Conservation (phyloP, 495 filamentous ascomycete species). For the Tirmania nivea region DNA sequence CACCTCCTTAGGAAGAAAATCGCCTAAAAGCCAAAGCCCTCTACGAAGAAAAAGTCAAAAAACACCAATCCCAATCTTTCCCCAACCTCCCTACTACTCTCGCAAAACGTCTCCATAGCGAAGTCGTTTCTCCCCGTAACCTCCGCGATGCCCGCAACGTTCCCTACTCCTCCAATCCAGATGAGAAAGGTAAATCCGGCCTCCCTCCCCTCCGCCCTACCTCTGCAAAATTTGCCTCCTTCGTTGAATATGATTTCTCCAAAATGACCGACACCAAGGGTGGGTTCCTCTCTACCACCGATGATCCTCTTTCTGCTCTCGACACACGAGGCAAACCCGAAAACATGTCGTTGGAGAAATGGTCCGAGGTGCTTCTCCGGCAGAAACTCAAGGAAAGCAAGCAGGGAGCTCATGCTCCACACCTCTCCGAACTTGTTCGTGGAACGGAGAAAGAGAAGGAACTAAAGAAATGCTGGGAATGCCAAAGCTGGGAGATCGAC, state of each 20-base stretch:
- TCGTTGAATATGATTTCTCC: constrained; percentile 89
- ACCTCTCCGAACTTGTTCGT: constrained; percentile 52
- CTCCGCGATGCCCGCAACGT: constrained; percentile 17
- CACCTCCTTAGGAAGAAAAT: constrained; percentile 48
- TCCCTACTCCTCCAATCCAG: constrained; percentile 22
- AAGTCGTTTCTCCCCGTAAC: constrained; percentile 15
- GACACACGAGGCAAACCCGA: constrained; percentile 36
- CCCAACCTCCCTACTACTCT: constrained; percentile 16
- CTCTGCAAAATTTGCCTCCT: constrained; percentile 32
- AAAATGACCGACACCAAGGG: constrained; percentile 97
- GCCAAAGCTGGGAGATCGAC: constrained; percentile 65
- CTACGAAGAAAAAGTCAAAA: constrained; percentile 42
- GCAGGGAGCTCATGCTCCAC: constrained; percentile 44
- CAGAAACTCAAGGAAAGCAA: neutral
- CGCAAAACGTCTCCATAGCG: constrained; percentile 22
- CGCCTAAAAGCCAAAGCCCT: constrained; percentile 82
- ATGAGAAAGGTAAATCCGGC: constrained; percentile 33
- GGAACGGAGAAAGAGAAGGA: constrained; percentile 39
- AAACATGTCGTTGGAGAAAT: constrained; percentile 80
- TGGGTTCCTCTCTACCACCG: constrained; percentile 66
- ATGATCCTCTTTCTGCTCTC: constrained; percentile 41
- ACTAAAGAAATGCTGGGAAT: constrained; percentile 63
- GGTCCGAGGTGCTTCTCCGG: constrained; percentile 40
- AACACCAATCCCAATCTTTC: constrained; percentile 18
- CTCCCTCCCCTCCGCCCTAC: constrained; percentile 18